These are phyloP conservation scores for Eucalyptus regnans DNA, from an alignment of 345 rosid genomes.

Conservation along the genomic window DNA sequence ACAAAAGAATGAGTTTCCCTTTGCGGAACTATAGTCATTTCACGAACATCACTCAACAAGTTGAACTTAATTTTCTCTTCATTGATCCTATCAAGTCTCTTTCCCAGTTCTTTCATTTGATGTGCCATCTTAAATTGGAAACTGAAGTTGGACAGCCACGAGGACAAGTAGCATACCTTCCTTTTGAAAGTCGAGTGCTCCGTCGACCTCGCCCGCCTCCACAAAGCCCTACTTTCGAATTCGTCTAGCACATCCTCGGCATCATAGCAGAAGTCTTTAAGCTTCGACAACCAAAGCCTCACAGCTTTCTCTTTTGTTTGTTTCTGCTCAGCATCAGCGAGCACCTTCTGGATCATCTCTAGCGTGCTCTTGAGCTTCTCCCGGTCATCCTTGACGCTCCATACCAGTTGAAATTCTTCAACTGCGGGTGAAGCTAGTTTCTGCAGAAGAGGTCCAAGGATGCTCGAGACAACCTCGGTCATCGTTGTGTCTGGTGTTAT, in stretches of 20 bases:
- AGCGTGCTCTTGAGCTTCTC: neutral
- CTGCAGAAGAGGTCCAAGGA: neutral
- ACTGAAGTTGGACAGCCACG: no score
- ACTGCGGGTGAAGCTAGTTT: neutral
- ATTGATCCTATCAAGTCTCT: no score
- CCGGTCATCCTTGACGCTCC: neutral
- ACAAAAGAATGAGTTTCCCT: constrained; percentile 2
- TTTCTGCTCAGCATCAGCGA: constrained; percentile 1
- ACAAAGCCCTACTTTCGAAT: neutral
- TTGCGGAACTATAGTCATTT: neutral
- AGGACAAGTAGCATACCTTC: no score
- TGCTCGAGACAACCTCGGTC: neutral
- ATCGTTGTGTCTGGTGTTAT: neutral
- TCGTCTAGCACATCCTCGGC: constrained; percentile 10
- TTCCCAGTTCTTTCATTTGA: no score
- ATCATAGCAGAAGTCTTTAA: neutral
- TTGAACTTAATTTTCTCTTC: neutral
- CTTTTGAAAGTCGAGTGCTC: neutral
- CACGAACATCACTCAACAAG: neutral
- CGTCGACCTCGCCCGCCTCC: neutral
- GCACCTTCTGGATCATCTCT: neutral
- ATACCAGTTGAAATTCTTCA: neutral
- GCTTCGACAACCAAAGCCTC: neutral
- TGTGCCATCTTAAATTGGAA: no score
- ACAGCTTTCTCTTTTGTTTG: neutral